phyloP scores from a whole-genome alignment of 2,329 filamentous ascomycete species.

The Teratosphaeria viscida region DNA sequence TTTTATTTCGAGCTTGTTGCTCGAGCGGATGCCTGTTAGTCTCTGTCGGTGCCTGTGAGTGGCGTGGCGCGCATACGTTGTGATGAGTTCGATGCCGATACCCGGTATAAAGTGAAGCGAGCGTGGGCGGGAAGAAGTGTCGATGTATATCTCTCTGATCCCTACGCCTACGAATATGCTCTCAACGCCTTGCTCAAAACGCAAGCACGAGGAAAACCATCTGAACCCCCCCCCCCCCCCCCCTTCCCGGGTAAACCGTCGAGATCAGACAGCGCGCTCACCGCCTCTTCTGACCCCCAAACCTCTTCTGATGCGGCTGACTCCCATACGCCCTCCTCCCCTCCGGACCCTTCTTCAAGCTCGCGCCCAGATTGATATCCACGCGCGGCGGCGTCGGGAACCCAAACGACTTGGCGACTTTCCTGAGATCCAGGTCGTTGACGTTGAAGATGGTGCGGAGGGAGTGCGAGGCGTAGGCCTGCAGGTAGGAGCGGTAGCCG shows the following conservation, averaged over 20 bases:
- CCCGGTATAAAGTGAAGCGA: too few species aligned
- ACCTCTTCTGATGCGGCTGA: constrained; percentile 52
- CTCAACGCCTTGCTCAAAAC: background rate
- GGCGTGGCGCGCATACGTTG: too few species aligned
- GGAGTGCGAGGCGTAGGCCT: constrained; percentile 84
- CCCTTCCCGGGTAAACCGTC: background rate
- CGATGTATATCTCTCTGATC: too few species aligned
- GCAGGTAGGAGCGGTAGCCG: constrained; percentile 79
- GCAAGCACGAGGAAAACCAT: background rate
- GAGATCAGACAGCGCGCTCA: background rate
- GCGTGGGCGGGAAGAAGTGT: too few species aligned
- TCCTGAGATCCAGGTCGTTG: constrained; percentile 68
- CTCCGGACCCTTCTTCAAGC: constrained; percentile 66
- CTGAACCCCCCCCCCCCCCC: background rate
- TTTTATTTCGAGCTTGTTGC: too few species aligned
- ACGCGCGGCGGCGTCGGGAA: constrained; percentile 68
- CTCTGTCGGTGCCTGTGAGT: too few species aligned
- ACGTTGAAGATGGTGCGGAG: constrained; percentile 78
- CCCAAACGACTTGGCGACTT: constrained; percentile 76
- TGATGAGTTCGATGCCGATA: too few species aligned
- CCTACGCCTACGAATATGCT: too few species aligned
- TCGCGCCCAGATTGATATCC: constrained; percentile 66
- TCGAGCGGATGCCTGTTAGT: too few species aligned
- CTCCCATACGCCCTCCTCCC: constrained; percentile 65
- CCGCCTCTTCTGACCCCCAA: background rate